Conservation (phyloP, 495 filamentous ascomycete genomes). For the Penicillium bialowiezense region DNA sequence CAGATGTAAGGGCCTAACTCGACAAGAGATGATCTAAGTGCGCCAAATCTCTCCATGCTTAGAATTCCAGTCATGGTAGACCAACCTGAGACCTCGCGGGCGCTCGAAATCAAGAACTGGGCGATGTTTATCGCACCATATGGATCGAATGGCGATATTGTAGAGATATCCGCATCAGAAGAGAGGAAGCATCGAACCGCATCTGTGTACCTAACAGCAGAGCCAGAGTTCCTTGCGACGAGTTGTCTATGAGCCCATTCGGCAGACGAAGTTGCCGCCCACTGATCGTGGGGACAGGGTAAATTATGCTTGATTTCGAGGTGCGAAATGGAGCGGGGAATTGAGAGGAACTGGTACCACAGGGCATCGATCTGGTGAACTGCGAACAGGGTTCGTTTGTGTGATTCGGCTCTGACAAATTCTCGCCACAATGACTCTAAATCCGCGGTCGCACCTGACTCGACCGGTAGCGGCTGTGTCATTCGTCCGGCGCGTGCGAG, state of each 20-base stretch:
- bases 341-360: conserved; percentile 37
- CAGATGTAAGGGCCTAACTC: conserved; percentile 27
- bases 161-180: conserved; percentile 14
- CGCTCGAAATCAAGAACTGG: conserved; percentile 37
- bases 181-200: conserved; percentile 33
- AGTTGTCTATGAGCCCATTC: conserved; percentile 36
- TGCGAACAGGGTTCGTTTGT: conserved; percentile 36
- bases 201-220: conserved; percentile 29
- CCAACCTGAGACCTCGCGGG: conserved; percentile 38
- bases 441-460: conserved; percentile 15
- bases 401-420: conserved; percentile 31
- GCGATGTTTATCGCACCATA: conserved; percentile 38
- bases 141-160: conserved; percentile 29
- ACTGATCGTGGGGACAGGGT: conserved; percentile 29
- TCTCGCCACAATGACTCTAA: conserved; percentile 31
- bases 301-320: conserved; percentile 39
- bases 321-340: conserved; percentile 33
- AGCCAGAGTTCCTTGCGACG: conserved; percentile 8
- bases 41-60: conserved; percentile 33
- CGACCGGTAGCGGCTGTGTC: conserved; percentile 21
- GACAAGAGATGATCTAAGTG: conserved; percentile 29
- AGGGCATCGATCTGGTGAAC: conserved; percentile 38
- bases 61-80: conserved; percentile 38
- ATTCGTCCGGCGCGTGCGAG: conserved; percentile 24
- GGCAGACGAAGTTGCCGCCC: conserved; percentile 26